phyloP scores from a whole-genome alignment of 805 yeast species.

The Torulaspora indica region DNA sequence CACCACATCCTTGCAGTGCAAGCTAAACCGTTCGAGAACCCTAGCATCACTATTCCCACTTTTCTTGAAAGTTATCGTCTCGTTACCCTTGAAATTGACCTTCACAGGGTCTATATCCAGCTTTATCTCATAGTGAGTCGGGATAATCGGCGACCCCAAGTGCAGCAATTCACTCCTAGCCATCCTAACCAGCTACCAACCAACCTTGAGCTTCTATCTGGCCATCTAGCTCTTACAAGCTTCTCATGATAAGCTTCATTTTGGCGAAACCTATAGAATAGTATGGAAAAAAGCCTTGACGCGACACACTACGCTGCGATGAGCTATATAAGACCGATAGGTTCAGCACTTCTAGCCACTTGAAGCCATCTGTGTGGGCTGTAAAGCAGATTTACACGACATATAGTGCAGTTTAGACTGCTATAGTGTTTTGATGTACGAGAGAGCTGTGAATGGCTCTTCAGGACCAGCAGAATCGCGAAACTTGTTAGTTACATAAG shows the following conservation, averaged over 20 bases:
- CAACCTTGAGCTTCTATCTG: background rate
- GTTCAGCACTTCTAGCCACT: background rate
- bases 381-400: background rate
- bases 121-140: conserved; percentile 37
- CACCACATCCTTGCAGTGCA: conserved; percentile 34
- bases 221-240: background rate
- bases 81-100: conserved; percentile 43
- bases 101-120: conserved; percentile 42
- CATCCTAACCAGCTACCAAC: conserved; percentile 1
- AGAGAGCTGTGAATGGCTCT: background rate
- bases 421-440: background rate
- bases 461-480: background rate
- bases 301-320: background rate
- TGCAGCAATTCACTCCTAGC: conserved; percentile 6
- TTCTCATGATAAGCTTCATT: background rate
- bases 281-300: conserved; percentile 4
- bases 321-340: background rate
- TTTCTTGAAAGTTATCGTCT: conserved; percentile 9
- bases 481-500: no score
- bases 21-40: conserved; percentile 12
- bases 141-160: conserved; percentile 28
- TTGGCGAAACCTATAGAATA: conserved; percentile 3
- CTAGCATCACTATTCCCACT: background rate
- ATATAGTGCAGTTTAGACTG: background rate
- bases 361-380: background rate